Evolutionary conservation across 1,284 basidiomycete species (phyloP), one percentile per base, ranked within the genome.

Genomic region (Cutaneotrichosporon arboriforme): DNA sequence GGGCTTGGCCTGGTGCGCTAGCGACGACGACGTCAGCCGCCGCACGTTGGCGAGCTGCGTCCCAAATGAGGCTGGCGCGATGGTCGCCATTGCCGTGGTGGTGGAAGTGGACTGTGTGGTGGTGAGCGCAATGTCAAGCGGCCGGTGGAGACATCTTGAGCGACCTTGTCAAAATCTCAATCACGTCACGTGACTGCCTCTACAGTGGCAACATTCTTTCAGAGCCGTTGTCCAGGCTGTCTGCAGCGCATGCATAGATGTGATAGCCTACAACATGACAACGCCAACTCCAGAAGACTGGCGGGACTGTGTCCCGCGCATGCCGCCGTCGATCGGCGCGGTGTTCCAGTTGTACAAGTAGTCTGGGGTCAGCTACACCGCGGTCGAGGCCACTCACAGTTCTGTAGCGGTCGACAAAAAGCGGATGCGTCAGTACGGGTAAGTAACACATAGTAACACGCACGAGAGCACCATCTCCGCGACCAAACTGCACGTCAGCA

Each of bases 311-410:
- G 68, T 70, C 1, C 58, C 61, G 31, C 61, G 52, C 23, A 63
- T 64, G 17, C 74, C 75, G 15, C 90, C 90, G 47, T 89, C 84
- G 52, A 93, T 75, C 12, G 83, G 79, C 8, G 83, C 77, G n/a
- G 88, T 90, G 59, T 85, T 81, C 89, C 90, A 94, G 73, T 94
- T 94, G 76, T 92, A 97, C 50, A 97, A 77, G 74, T 97, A 96
- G 73, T 86, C 67, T 69, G 54, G 10, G 9, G 34, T 57, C 20
- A 54, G 42, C n/a, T n/a, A 20, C 20, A 31, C 23, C 9, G 10
- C 7, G n/a, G 34, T 20, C 18, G 3, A 21, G 9, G 44, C 17
- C 18, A 61, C 64, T 60, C 56, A 69, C 64, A 70, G 54, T 68
- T 70, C 65, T 66, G 59, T 20, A 33, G n/a, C 8, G 17, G 37